A percentile compares a stretch with the other conserved stretches of the same genome.
Evolutionary conservation across 75 land plant species (phyloP).

Genomic region (Adiantum capillusveneris): DNA sequence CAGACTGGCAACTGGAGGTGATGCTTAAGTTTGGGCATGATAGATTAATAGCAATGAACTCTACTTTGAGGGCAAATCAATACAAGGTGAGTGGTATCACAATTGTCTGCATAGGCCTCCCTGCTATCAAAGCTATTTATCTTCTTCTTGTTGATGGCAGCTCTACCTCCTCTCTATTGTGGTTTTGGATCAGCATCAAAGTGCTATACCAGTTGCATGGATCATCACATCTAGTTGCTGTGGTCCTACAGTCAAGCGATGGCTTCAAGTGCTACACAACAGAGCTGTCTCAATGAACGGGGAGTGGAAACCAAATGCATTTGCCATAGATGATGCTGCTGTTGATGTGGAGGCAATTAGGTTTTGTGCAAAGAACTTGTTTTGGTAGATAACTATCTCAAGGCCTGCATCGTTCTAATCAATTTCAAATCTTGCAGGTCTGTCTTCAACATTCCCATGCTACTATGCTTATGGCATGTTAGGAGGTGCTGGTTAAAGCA

Average conservation of each 20-base stretch:
- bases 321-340: slow-evolving; percentile 68
- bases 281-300: slow-evolving; percentile 34
- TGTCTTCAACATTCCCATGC: slow-evolving; percentile 45
- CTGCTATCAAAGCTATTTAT: background rate
- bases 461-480: slow-evolving; percentile 68
- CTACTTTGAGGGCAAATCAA: slow-evolving; percentile 67
- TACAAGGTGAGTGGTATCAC: slow-evolving; percentile 38
- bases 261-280: slow-evolving; percentile 62
- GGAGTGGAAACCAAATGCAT: slow-evolving; percentile 52
- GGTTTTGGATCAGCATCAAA: slow-evolving; percentile 73
- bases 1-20: slow-evolving; percentile 80
- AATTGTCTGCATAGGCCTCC: too few relatives aligned
- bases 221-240: slow-evolving; percentile 52
- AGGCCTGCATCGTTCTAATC: background rate
- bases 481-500: slow-evolving; percentile 71
- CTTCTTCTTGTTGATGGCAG: slow-evolving; percentile 22
- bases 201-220: slow-evolving; percentile 82
- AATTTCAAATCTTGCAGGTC: slow-evolving; percentile 35
- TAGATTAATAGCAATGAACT: slow-evolving; percentile 54
- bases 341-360: slow-evolving; percentile 61
- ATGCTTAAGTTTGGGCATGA: slow-evolving; percentile 71
- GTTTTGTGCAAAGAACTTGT: slow-evolving; percentile 13
- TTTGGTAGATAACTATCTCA: background rate
- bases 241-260: slow-evolving; percentile 45
- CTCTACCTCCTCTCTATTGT: slow-evolving; percentile 67